phyloP scores from a whole-genome alignment of 495 filamentous ascomycete species.

The Venustampulla echinocandica region DNA sequence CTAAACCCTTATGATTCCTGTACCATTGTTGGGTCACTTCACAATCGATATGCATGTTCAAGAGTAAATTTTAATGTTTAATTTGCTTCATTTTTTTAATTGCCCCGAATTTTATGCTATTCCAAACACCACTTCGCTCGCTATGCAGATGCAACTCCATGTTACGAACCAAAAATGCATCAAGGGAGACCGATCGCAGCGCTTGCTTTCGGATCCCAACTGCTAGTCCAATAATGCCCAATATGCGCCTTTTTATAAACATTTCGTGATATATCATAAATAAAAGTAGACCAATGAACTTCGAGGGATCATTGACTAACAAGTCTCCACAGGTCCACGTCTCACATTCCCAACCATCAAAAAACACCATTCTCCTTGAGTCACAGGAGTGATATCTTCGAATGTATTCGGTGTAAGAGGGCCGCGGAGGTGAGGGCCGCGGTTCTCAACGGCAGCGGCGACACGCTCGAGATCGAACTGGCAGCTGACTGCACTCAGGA shows the following conservation, averaged over 20 bases:
- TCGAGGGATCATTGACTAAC: slow-evolving; percentile 10
- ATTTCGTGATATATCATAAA: background rate
- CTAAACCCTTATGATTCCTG: too few relatives aligned
- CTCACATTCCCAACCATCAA: slow-evolving; percentile 34
- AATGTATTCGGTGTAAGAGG: slow-evolving; percentile 42
- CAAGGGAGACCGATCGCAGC: slow-evolving; percentile 17
- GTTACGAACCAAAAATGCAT: background rate
- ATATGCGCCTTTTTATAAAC: too few relatives aligned
- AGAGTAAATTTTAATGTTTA: too few relatives aligned
- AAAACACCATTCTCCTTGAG: slow-evolving; percentile 46
- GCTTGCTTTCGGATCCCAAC: slow-evolving; percentile 18
- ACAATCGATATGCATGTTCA: too few relatives aligned
- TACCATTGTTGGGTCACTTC: too few relatives aligned
- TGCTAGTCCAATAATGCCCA: too few relatives aligned
- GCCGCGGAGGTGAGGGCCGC: slow-evolving; percentile 17
- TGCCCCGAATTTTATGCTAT: too few relatives aligned
- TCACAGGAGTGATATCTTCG: slow-evolving; percentile 47
- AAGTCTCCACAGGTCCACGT: slow-evolving; percentile 33
- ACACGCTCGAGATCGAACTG: slow-evolving; percentile 2
- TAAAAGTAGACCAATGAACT: background rate
- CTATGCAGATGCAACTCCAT: background rate
- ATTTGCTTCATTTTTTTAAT: too few relatives aligned
- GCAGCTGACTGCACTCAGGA: background rate
- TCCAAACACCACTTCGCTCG: background rate
- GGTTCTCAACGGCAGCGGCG: slow-evolving; percentile 5